phyloP scores from a whole-genome alignment of 2,329 filamentous ascomycete genomes.

The Ascochyta koolunga region DNA sequence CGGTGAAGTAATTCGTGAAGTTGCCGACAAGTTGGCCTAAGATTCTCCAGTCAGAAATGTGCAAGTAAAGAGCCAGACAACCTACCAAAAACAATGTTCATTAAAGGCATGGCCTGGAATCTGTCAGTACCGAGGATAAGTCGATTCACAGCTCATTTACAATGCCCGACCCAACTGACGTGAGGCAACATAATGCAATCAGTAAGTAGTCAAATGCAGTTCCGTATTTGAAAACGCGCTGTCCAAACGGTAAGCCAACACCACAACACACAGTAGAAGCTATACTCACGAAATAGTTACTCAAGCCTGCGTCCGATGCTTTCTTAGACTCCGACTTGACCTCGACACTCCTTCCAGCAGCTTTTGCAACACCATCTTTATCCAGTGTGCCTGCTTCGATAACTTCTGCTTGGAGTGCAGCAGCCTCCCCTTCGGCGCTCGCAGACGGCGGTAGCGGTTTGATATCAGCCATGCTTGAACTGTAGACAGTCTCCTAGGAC shows the following conservation, averaged over 20 bases:
- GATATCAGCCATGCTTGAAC: not conserved
- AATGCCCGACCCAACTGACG: slow-evolving; percentile 44
- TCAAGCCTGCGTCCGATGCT: slow-evolving; percentile 26
- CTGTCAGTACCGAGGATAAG: not conserved
- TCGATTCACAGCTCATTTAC: not conserved
- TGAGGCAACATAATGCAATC: slow-evolving; percentile 32
- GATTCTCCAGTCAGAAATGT: not conserved
- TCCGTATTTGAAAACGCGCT: slow-evolving; percentile 46
- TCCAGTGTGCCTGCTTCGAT: slow-evolving; percentile 16
- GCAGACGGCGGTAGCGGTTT: not conserved
- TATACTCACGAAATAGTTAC: slow-evolving; percentile 43
- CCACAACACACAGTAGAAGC: not conserved
- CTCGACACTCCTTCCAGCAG: slow-evolving; percentile 3
- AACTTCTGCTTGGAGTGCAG: slow-evolving; percentile 17
- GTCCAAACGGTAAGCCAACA: slow-evolving; percentile 2
- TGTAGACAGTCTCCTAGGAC: not conserved
- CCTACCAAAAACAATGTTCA: slow-evolving; percentile 65
- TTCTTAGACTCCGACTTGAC: slow-evolving; percentile 21
- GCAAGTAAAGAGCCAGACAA: slow-evolving; percentile 53
- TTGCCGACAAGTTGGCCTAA: slow-evolving; percentile 54
- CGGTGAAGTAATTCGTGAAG: slow-evolving; percentile 63
- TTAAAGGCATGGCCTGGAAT: slow-evolving; percentile 53
- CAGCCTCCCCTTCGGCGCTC: slow-evolving; percentile 17
- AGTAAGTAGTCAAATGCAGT: slow-evolving; percentile 40
- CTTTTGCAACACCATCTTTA: slow-evolving; percentile 5